These are phyloP conservation scores for Phoma herbarum DNA, from an alignment of 2,329 filamentous ascomycete genomes.

Conservation along the genomic window DNA sequence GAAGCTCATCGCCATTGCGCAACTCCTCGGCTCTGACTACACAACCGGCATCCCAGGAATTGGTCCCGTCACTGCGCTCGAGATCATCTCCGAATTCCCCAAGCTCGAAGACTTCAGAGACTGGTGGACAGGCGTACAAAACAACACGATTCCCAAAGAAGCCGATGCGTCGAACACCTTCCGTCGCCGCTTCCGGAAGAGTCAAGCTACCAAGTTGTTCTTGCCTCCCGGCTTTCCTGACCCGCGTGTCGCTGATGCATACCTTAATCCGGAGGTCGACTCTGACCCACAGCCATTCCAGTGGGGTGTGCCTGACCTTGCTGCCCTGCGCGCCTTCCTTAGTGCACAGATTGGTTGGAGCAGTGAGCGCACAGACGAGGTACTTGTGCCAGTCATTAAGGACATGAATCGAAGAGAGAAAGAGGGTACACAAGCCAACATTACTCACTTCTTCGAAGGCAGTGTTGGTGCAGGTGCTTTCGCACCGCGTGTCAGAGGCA, in stretches of 20 bases:
- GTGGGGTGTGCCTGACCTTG: slow-evolving; percentile 95
- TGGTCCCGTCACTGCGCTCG: slow-evolving; percentile 91
- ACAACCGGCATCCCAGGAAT: slow-evolving; percentile 91
- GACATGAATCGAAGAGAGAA: slow-evolving; percentile 91
- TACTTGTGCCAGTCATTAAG: slow-evolving; percentile 91
- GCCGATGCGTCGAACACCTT: slow-evolving; percentile 68
- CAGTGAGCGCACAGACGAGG: slow-evolving; percentile 90
- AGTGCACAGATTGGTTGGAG: slow-evolving; percentile 95
- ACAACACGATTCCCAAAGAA: slow-evolving; percentile 67
- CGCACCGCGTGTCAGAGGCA: slow-evolving; percentile 70
- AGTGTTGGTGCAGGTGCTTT: slow-evolving; percentile 75
- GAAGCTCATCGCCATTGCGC: slow-evolving; percentile 88
- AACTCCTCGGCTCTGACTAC: slow-evolving; percentile 92
- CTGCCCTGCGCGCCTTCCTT: slow-evolving; percentile 81
- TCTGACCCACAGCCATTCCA: slow-evolving; percentile 79
- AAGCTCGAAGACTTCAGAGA: slow-evolving; percentile 78
- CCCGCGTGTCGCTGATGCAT: slow-evolving; percentile 79
- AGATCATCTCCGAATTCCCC: slow-evolving; percentile 91
- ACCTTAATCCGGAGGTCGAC: slow-evolving; percentile 87
- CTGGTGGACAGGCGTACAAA: slow-evolving; percentile 87
- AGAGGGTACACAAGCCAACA: slow-evolving; percentile 95
- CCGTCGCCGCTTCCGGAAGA: slow-evolving; percentile 83
- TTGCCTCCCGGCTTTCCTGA: slow-evolving; percentile 83
- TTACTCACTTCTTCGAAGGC: slow-evolving; percentile 90
- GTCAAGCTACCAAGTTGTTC: slow-evolving; percentile 84